Conservation (phyloP, 352 stramenopile genomes). For the Globisporangium recalcitrans region DNA sequence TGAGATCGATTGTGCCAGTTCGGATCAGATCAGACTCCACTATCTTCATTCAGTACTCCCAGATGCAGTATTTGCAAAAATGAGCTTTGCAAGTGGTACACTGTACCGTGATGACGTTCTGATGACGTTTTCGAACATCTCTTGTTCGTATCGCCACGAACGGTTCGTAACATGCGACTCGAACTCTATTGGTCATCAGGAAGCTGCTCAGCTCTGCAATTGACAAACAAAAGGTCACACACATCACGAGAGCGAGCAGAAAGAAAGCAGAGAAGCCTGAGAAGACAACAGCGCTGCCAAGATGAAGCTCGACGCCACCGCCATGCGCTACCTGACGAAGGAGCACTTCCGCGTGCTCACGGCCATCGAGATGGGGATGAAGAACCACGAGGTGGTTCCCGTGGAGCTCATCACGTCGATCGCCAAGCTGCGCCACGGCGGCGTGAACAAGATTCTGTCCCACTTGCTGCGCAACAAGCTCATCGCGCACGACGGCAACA, state of each 20-base stretch:
- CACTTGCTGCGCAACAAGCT: slow-evolving; percentile 97
- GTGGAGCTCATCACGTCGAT: slow-evolving; percentile 95
- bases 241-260: slow-evolving; percentile 1
- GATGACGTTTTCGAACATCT: background rate
- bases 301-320: slow-evolving; percentile 93
- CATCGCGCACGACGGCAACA: slow-evolving; percentile 95
- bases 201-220: background rate
- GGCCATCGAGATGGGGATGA: slow-evolving; percentile 98
- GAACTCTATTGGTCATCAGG: slow-evolving; percentile 9
- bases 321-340: slow-evolving; percentile 92
- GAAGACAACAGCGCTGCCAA: slow-evolving; percentile 15
- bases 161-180: slow-evolving; percentile 8
- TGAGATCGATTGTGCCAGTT: no score
- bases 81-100: slow-evolving; percentile 3
- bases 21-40: no score
- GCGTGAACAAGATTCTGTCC: slow-evolving; percentile 96
- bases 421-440: slow-evolving; percentile 96
- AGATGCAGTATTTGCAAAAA: no score
- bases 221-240: slow-evolving; percentile 14
- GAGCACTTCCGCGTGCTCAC: slow-evolving; percentile 98
- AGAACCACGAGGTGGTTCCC: slow-evolving; percentile 98
- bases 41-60: no score
- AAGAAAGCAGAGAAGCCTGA: background rate
- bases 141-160: background rate
- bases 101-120: slow-evolving; percentile 1